A percentile compares a stretch with the other conserved stretches of the same genome.
These are phyloP conservation scores for Cladosporium phlei DNA, from an alignment of 2,329 filamentous ascomycete species.

Conservation along the genomic window DNA sequence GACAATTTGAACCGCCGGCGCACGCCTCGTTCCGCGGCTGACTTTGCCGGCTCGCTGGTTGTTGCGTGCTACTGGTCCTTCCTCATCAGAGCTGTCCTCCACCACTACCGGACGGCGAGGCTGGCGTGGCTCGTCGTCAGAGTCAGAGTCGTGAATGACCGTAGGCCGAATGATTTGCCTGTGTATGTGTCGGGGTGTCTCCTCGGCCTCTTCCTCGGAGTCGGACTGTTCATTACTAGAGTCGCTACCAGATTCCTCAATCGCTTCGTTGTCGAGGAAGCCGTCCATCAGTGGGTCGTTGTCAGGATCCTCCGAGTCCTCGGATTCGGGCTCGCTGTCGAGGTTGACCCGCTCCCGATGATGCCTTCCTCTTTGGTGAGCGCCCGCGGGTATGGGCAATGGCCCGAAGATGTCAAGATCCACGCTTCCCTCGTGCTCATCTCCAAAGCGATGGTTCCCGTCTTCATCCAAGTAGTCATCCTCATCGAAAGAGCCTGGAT, in stretches of 20 bases:
- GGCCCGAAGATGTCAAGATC: slow-evolving; percentile 5
- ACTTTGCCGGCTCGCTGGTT: slow-evolving; percentile 7
- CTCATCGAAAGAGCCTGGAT: slow-evolving; percentile 12
- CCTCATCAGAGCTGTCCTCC: slow-evolving; percentile 15
- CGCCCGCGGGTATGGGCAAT: neutral
- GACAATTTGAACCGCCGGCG: slow-evolving; percentile 10
- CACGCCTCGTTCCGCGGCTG: slow-evolving; percentile 10
- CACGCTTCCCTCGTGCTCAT: neutral
- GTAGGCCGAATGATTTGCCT: neutral
- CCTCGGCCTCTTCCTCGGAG: slow-evolving; percentile 18
- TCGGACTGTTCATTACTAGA: slow-evolving; percentile 19
- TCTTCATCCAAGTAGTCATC: slow-evolving; percentile 17
- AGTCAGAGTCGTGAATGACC: slow-evolving; percentile 9
- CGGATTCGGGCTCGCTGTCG: slow-evolving; percentile 9
- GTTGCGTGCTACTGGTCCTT: slow-evolving; percentile 18
- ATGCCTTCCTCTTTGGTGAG: slow-evolving; percentile 14
- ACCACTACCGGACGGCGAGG: slow-evolving; percentile 12
- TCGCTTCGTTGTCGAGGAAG: slow-evolving; percentile 18
- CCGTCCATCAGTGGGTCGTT: slow-evolving; percentile 18
- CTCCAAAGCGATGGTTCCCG: neutral
- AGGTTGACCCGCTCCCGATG: neutral
- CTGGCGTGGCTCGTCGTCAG: slow-evolving; percentile 1
- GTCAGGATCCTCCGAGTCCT: slow-evolving; percentile 16
- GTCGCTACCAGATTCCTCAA: slow-evolving; percentile 10
- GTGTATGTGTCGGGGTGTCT: neutral